phyloP scores from a whole-genome alignment of 768 basidiomycete species.

The Pleurotus sapidus region DNA sequence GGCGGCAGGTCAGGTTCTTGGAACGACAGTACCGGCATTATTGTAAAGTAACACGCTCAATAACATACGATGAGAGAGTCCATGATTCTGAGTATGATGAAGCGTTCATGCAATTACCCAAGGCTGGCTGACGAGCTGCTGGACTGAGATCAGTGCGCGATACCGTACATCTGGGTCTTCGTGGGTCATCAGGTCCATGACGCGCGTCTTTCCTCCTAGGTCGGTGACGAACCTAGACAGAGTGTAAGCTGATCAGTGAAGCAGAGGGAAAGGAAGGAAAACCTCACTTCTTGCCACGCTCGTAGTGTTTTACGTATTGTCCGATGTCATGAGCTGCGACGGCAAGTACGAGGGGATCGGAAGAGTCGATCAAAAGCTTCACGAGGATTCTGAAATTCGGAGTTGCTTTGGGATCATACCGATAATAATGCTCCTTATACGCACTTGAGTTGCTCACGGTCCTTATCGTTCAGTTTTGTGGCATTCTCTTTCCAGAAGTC shows the following conservation, averaged over 20 bases:
- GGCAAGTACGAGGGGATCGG: conserved; percentile 77
- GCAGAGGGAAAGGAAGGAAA: neutral
- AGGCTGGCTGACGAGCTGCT: conserved; percentile 88
- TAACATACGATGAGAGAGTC: too few species aligned
- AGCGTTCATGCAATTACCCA: conserved; percentile 54
- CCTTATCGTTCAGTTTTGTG: conserved; percentile 77
- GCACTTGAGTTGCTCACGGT: conserved; percentile 83
- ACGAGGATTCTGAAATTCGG: conserved; percentile 59
- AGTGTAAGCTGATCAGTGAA: neutral
- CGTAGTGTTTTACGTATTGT: conserved; percentile 90
- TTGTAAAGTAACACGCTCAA: too few species aligned
- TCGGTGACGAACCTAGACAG: conserved; percentile 68
- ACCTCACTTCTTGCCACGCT: conserved; percentile 87
- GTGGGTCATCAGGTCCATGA: conserved; percentile 94
- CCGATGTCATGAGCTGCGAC: conserved; percentile 94
- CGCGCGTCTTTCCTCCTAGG: conserved; percentile 80
- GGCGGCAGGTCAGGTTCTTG: too few species aligned
- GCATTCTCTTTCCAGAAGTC: conserved; percentile 99
- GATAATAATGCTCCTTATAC: conserved; percentile 11
- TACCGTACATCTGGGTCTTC: conserved; percentile 87
- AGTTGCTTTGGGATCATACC: neutral
- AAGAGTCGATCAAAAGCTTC: conserved; percentile 63
- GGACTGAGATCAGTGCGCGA: conserved; percentile 86
- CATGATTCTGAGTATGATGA: too few species aligned
- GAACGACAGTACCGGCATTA: too few species aligned